phyloP scores from a whole-genome alignment of 805 yeast genomes.

The Wickerhamomyces bovis region DNA sequence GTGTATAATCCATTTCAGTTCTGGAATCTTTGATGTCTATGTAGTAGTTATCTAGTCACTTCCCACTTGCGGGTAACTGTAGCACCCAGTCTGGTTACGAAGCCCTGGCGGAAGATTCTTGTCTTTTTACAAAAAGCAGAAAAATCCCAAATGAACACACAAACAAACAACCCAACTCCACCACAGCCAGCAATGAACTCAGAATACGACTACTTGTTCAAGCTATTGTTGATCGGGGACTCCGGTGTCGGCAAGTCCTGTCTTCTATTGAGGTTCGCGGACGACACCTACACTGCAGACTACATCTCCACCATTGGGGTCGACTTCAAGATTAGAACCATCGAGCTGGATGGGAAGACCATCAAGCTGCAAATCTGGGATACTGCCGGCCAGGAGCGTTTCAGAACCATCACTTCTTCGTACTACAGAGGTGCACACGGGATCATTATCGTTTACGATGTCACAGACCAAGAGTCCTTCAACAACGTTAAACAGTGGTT shows the following conservation, averaged over 20 bases:
- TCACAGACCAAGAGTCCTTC: conserved; percentile 94
- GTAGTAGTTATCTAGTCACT: too few species aligned
- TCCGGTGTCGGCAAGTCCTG: conserved; percentile 99
- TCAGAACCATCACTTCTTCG: conserved; percentile 94
- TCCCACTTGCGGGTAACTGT: neutral
- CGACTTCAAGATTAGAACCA: conserved; percentile 84
- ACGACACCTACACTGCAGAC: conserved; percentile 94
- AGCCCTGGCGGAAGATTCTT: neutral
- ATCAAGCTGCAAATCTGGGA: conserved; percentile 99
- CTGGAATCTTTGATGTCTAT: neutral
- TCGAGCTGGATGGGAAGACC: conserved; percentile 93
- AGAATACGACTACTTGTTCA: conserved; percentile 97
- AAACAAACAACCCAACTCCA: neutral
- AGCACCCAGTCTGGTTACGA: neutral
- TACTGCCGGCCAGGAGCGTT: conserved; percentile 98
- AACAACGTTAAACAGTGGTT: conserved; percentile 97
- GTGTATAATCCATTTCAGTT: neutral
- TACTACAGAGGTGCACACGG: conserved; percentile 99
- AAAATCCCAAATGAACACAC: neutral
- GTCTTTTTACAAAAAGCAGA: neutral
- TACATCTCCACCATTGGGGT: conserved; percentile 98
- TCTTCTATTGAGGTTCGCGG: conserved; percentile 90
- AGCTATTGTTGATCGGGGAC: conserved; percentile 91
- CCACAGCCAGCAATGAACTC: conserved; percentile 51
- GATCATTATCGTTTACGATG: conserved; percentile 95